phyloP scores from a whole-genome alignment of 306 rosid species.

The Cucumis hystrix region DNA sequence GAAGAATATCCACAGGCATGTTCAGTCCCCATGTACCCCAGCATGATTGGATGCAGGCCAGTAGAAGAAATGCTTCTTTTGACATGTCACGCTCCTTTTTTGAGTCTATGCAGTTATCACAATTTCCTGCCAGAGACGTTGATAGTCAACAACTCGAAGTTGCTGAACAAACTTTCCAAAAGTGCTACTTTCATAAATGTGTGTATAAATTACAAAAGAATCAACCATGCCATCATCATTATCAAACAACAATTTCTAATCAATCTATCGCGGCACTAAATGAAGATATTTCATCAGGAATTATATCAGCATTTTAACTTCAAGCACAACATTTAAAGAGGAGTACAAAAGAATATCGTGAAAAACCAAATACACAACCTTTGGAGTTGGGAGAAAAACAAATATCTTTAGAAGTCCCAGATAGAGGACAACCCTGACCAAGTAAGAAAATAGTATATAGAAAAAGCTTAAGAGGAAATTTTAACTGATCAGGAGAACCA shows the following conservation, averaged over 20 bases:
- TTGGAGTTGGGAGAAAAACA: background rate
- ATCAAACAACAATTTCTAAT: background rate
- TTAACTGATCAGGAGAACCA: background rate
- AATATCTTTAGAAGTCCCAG: background rate
- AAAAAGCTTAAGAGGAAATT: background rate
- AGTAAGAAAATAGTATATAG: background rate
- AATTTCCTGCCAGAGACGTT: slow-evolving; percentile 34
- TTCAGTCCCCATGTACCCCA: slow-evolving; percentile 62
- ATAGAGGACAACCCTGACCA: background rate
- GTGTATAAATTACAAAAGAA: background rate
- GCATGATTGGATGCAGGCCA: slow-evolving; percentile 79
- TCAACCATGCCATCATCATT: background rate
- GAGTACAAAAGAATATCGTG: background rate
- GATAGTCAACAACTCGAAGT: background rate
- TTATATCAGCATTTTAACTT: background rate
- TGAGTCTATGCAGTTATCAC: slow-evolving; percentile 64
- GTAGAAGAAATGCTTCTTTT: slow-evolving; percentile 72
- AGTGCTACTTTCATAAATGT: background rate
- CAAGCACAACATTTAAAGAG: background rate
- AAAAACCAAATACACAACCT: background rate
- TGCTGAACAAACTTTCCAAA: background rate
- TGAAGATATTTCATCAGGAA: background rate
- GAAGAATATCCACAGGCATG: slow-evolving; percentile 74
- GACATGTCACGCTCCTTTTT: slow-evolving; percentile 69
- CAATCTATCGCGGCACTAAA: background rate